phyloP scores from a whole-genome alignment of 257 asterid genomes.

The Linaria vulgaris region DNA sequence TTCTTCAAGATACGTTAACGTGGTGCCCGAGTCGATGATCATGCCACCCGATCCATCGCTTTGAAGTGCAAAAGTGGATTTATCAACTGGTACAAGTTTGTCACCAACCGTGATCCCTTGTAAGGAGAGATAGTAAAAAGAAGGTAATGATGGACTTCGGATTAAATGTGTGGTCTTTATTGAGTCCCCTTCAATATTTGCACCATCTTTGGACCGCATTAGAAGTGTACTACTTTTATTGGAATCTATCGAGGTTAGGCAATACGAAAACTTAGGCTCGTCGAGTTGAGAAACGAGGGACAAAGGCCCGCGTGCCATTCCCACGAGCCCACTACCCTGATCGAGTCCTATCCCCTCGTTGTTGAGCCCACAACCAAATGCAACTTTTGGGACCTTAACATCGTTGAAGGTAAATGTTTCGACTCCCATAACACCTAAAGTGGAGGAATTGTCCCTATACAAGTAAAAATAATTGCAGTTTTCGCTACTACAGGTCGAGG shows the following conservation, averaged over 20 bases:
- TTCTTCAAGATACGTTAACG: constrained; percentile 63
- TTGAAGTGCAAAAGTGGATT: constrained; percentile 47
- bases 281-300: constrained; percentile 79
- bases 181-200: background rate
- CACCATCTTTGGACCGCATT: constrained; percentile 53
- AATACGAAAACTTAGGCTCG: constrained; percentile 74
- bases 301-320: constrained; percentile 76
- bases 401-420: constrained; percentile 63
- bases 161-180: constrained; percentile 49
- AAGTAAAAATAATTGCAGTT: constrained; percentile 59
- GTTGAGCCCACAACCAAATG: constrained; percentile 75
- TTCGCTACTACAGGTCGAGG: constrained; percentile 39
- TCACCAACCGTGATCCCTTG: constrained; percentile 81
- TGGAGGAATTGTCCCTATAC: constrained; percentile 75
- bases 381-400: constrained; percentile 45
- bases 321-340: constrained; percentile 83
- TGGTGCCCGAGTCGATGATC: constrained; percentile 90
- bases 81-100: constrained; percentile 44
- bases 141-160: constrained; percentile 59
- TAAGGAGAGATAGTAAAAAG: constrained; percentile 72
- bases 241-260: constrained; percentile 68
- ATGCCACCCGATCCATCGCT: constrained; percentile 76
- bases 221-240: constrained; percentile 46
- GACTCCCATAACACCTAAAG: constrained; percentile 62
- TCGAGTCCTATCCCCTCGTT: constrained; percentile 68